Evolutionary conservation across 805 yeast species (phyloP).

Genomic region (Nakazawaea peltata): DNA sequence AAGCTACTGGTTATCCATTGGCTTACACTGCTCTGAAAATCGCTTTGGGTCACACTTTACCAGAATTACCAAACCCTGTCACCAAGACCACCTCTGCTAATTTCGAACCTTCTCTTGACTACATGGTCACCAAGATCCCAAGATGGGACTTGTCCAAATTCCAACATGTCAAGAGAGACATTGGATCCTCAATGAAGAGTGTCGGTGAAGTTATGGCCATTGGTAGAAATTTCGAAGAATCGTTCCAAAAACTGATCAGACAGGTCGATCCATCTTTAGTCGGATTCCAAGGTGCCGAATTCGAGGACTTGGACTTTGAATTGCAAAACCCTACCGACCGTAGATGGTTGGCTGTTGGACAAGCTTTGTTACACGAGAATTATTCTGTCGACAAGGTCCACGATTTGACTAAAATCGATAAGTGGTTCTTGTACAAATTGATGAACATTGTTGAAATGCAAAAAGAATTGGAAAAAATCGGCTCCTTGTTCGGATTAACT

Average conservation of each 20-base stretch:
- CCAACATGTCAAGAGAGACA: slow-evolving; percentile 88
- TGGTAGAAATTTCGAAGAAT: slow-evolving; percentile 96
- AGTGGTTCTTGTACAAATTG: slow-evolving; percentile 91
- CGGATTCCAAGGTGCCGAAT: slow-evolving; percentile 85
- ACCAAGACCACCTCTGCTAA: slow-evolving; percentile 94
- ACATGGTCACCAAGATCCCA: slow-evolving; percentile 95
- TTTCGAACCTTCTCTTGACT: slow-evolving; percentile 95
- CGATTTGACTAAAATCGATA: slow-evolving; percentile 86
- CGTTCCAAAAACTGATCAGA: slow-evolving; percentile 95
- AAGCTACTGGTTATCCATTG: slow-evolving; percentile 97
- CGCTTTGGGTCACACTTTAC: slow-evolving; percentile 89
- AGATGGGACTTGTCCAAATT: slow-evolving; percentile 97
- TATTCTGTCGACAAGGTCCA: slow-evolving; percentile 90
- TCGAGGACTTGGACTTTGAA: slow-evolving; percentile 69
- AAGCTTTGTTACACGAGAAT: slow-evolving; percentile 86
- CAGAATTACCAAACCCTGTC: slow-evolving; percentile 93
- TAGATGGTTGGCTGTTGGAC: slow-evolving; percentile 97
- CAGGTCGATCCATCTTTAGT: slow-evolving; percentile 87
- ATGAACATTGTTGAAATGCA: slow-evolving; percentile 90
- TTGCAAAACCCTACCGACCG: slow-evolving; percentile 88
- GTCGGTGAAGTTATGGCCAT: slow-evolving; percentile 99
- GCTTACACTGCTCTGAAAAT: slow-evolving; percentile 98
- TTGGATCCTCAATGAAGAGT: slow-evolving; percentile 96
- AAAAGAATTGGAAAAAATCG: slow-evolving; percentile 63
- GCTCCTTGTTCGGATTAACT: slow-evolving; percentile 50